phyloP scores from a whole-genome alignment of 306 rosid genomes.

The Citrullus amarus region DNA sequence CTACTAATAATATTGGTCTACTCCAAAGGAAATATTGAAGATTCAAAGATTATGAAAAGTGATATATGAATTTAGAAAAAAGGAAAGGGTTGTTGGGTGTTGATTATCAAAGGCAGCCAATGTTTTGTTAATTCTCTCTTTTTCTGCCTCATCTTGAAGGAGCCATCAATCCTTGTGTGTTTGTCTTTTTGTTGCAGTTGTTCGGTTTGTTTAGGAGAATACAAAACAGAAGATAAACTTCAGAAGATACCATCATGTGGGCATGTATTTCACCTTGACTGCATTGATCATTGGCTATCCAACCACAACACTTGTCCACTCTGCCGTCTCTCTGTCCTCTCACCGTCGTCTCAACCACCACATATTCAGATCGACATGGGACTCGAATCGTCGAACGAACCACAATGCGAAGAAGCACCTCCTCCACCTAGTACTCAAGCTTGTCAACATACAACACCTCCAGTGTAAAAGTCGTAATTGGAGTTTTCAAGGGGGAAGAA shows the following conservation, averaged over 20 bases:
- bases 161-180: background rate
- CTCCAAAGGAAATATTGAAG: background rate
- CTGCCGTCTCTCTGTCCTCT: constrained; percentile 69
- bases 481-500: background rate
- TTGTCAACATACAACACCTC: constrained; percentile 16
- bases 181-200: constrained; percentile 31
- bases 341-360: constrained; percentile 26
- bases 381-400: background rate
- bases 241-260: constrained; percentile 83
- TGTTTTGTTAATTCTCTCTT: background rate
- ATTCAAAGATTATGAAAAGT: background rate
- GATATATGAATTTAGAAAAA: background rate
- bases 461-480: background rate
- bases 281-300: constrained; percentile 88
- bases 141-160: background rate
- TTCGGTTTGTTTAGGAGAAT: constrained; percentile 77
- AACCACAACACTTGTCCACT: constrained; percentile 85
- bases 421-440: constrained; percentile 17
- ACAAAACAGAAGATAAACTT: constrained; percentile 69
- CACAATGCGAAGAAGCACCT: constrained; percentile 1
- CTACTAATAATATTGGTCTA: background rate
- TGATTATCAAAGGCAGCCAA: background rate
- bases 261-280: constrained; percentile 71
- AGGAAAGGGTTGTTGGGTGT: background rate
- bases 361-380: constrained; percentile 18